Evolutionary conservation across 768 basidiomycete genomes (phyloP).

Genomic region (Lyophyllum shimeji): DNA sequence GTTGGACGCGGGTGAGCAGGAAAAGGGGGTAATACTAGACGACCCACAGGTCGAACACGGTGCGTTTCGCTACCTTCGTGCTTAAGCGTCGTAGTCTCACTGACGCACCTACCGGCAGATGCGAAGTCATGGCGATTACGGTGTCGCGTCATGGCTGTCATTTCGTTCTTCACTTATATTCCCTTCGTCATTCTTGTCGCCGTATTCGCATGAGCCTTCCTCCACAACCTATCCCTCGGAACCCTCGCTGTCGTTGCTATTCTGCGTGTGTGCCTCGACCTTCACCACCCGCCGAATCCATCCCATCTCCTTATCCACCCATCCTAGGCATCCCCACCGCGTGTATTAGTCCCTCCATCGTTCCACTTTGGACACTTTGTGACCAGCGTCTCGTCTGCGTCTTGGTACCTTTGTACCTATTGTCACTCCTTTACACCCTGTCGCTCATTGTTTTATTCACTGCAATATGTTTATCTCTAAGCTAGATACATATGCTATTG

Average conservation of each 20-base stretch:
- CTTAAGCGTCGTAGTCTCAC: background rate
- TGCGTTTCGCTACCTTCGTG: constrained; percentile 31
- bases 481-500: constrained; percentile 14
- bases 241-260: background rate
- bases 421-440: constrained; percentile 9
- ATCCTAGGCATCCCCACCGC: background rate
- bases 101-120: constrained; percentile 40
- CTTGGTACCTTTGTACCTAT: background rate
- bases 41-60: constrained; percentile 36
- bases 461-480: constrained; percentile 14
- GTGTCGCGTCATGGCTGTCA: constrained; percentile 68
- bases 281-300: background rate
- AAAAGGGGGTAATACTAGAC: constrained; percentile 64
- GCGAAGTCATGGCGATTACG: constrained; percentile 72
- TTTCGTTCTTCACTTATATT: constrained; percentile 74
- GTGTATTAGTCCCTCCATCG: constrained; percentile 4
- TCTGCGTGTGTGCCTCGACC: background rate
- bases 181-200: constrained; percentile 77
- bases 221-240: background rate
- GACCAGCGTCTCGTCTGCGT: background rate
- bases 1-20: constrained; percentile 52
- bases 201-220: constrained; percentile 43
- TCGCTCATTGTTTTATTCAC: constrained; percentile 9
- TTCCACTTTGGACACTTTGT: background rate
- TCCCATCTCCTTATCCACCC: background rate